A percentile compares a stretch with the other conserved stretches of the same genome.
Evolutionary conservation across 257 asterid genomes (phyloP).

Genomic region (Lantana camara): DNA sequence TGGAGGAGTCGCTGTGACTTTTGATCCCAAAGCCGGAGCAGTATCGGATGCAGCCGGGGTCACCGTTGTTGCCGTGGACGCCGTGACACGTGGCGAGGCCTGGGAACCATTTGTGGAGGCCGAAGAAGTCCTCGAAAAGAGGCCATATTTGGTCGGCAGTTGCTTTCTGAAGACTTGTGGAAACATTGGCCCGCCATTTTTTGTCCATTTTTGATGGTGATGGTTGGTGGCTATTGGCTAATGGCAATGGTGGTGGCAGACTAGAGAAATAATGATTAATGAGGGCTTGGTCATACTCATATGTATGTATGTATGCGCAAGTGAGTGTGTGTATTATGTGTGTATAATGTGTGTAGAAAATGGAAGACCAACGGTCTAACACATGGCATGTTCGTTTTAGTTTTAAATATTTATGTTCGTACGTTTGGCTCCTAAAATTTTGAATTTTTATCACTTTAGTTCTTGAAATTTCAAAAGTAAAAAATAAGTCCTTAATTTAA

Average conservation of each 20-base stretch:
- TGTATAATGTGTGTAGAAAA: no score
- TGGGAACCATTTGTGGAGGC: slow-evolving; percentile 70
- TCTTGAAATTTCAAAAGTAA: no score
- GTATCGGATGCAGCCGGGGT: slow-evolving; percentile 67
- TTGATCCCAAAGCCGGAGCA: slow-evolving; percentile 61
- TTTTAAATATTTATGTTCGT: no score
- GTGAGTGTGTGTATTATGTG: background rate
- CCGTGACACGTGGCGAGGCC: slow-evolving; percentile 64
- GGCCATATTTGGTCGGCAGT: slow-evolving; percentile 64
- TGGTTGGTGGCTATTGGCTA: no score
- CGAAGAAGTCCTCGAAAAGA: slow-evolving; percentile 59
- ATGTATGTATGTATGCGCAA: background rate
- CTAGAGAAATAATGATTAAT: no score
- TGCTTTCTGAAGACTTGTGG: slow-evolving; percentile 49
- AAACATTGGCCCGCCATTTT: slow-evolving; percentile 60
- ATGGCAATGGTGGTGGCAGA: background rate
- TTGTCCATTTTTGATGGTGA: slow-evolving; percentile 34
- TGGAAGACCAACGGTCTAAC: no score
- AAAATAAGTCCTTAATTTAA: no score
- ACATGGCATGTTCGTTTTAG: no score
- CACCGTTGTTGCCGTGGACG: slow-evolving; percentile 62
- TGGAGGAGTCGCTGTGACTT: background rate
- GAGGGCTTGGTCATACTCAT: background rate
- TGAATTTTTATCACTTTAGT: no score
- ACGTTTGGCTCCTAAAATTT: no score